Conservation (phyloP, 352 stramenopile genomes). For the Phytopythium oedochilum region DNA sequence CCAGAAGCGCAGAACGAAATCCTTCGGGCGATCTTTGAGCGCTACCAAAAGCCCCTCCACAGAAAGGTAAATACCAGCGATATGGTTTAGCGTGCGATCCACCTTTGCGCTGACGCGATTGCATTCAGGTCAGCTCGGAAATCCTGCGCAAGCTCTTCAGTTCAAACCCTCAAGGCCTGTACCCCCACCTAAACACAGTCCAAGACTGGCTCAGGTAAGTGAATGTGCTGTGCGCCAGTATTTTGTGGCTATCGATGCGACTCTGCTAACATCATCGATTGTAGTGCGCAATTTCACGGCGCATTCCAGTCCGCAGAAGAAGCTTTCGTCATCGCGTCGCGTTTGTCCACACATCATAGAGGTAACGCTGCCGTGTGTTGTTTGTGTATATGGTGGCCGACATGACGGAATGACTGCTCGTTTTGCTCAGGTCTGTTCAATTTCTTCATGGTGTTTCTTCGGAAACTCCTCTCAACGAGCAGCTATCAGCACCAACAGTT, state of each 20-base stretch:
- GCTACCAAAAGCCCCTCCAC: slow-evolving; percentile 18
- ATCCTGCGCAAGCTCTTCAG: slow-evolving; percentile 40
- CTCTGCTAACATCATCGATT: background rate
- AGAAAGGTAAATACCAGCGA: slow-evolving; percentile 17
- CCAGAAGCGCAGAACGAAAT: slow-evolving; percentile 52
- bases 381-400: background rate
- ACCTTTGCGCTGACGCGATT: background rate
- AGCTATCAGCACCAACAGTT: slow-evolving; percentile 44
- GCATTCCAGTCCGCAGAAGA: slow-evolving; percentile 30
- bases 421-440: slow-evolving; percentile 57
- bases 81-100: background rate
- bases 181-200: slow-evolving; percentile 43
- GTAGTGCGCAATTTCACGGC: slow-evolving; percentile 42
- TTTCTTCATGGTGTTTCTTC: slow-evolving; percentile 78
- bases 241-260: background rate
- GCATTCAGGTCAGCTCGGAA: slow-evolving; percentile 1
- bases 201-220: slow-evolving; percentile 66
- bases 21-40: slow-evolving; percentile 30
- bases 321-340: slow-evolving; percentile 44
- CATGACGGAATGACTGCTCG: background rate
- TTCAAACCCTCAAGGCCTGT: slow-evolving; percentile 27
- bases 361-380: slow-evolving; percentile 11
- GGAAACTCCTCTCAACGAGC: slow-evolving; percentile 61
- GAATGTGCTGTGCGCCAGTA: background rate
- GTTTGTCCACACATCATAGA: slow-evolving; percentile 36